Evolutionary conservation across 371 early-diverging fungal genomes (phyloP).

Genomic region (Rhizomucor miehei): DNA sequence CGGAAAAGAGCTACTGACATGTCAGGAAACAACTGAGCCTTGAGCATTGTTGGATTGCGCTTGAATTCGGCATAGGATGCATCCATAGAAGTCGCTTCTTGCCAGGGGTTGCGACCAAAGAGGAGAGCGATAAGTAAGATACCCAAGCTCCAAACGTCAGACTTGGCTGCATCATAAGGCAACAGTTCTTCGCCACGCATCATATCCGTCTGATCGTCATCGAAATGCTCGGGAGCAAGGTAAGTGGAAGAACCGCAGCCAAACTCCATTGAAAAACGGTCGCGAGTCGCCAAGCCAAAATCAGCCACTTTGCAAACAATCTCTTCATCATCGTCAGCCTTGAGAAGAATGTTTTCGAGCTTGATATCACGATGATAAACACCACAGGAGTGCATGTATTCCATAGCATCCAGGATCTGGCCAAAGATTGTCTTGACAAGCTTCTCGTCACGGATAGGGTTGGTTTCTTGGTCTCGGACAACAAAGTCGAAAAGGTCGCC

Average conservation of each 20-base stretch:
- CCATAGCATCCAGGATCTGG: constrained; percentile 54
- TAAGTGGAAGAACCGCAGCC: constrained; percentile 78
- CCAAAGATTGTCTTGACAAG: constrained; percentile 37
- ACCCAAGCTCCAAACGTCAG: constrained; percentile 80
- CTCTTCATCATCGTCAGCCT: constrained; percentile 21
- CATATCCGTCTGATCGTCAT: constrained; percentile 19
- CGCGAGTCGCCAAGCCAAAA: constrained; percentile 80
- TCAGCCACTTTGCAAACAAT: constrained; percentile 71
- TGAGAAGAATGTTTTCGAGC: constrained; percentile 75
- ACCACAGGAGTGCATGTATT: constrained; percentile 47
- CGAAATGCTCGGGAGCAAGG: constrained; percentile 61
- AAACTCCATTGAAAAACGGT: constrained; percentile 63
- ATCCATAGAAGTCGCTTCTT: constrained; percentile 55
- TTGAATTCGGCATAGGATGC: constrained; percentile 51
- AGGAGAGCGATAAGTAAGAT: constrained; percentile 71
- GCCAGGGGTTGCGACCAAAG: constrained; percentile 83
- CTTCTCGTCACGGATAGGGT: constrained; percentile 18
- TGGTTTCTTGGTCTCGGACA: constrained; percentile 21
- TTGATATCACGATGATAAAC: constrained; percentile 77
- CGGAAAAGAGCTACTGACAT: constrained; percentile 31
- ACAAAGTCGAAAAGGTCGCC: constrained; percentile 62
- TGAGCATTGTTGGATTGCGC: constrained; percentile 41
- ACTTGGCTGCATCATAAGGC: constrained; percentile 62
- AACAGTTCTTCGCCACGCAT: constrained; percentile 13
- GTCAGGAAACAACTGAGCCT: constrained; percentile 40